Evolutionary conservation across 2,329 filamentous ascomycete genomes (phyloP), one percentile per base, ranked within the genome.

Genomic region (Ophiocordyceps sinensis): DNA sequence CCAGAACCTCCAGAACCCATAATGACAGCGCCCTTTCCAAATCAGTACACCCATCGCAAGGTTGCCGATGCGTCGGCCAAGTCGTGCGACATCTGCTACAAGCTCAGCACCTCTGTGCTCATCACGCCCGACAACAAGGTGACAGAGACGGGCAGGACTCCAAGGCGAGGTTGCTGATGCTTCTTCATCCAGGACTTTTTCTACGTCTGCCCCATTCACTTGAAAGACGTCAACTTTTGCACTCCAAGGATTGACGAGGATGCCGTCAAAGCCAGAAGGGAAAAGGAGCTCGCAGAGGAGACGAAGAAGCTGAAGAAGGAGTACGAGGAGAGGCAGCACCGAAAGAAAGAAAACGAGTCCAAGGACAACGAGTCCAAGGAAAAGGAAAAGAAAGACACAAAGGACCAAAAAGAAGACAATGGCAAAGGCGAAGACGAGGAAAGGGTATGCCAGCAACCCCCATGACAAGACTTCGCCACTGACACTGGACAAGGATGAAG

Each of bases 91-190:
- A 77, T 96, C 47, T 96, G 91, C 70, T 93, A 82, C 68, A 94
- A 91, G 62, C 82, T 84, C 9, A 86, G 81, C 44, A 77, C 80
- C 7, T 93, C 82, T 49, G 89, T 96, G 15, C 68, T 98, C 41
- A 85, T 94, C 50, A 93, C 87, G 9, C 76, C 84, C 0, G 87
- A 93, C 53, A 88, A 85, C 54, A 91, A 89, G 77, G 88, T 91
- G 53, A 17, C 15, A 14, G 9, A 12, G 17, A 9, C 12, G 8
- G 23, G 23, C 32, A n/a, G 14, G 14, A 15, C 32, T 10, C 30
- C 12, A 13, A 31, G 12, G 2, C 7, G 12, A 31, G 30, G 12
- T 14, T 15, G 21, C 36, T 44, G 28, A 46, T 39, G 10, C 17
- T 10, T 3, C 17, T 10, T 3, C 4, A 7, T 9, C 30, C 40